Evolutionary conservation across 306 rosid species (phyloP).

Genomic region (Sphenostylis stenocarpa): DNA sequence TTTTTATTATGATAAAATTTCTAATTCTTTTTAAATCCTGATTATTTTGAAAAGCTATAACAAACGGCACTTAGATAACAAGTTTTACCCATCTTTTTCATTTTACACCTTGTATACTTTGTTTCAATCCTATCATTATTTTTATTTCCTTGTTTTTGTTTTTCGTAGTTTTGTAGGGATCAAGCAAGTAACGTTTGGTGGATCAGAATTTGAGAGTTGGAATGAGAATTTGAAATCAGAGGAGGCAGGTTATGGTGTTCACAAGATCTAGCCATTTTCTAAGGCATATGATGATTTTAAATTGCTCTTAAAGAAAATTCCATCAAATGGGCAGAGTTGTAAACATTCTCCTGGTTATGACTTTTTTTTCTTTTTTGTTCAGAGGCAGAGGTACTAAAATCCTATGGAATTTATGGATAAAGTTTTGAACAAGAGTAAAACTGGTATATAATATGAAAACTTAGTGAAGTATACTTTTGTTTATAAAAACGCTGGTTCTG

Average conservation of each 20-base stretch:
- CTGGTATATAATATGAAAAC: neutral
- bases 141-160: neutral
- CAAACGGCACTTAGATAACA: neutral
- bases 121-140: neutral
- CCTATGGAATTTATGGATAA: neutral
- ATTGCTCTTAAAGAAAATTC: neutral
- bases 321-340: neutral
- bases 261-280: slow-evolving; percentile 55
- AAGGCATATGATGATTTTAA: neutral
- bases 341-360: neutral
- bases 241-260: slow-evolving; percentile 69
- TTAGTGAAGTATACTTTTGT: neutral
- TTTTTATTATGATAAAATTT: too few relatives aligned
- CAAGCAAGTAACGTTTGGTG: slow-evolving; percentile 85
- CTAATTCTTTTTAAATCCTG: too few relatives aligned
- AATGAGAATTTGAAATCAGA: slow-evolving; percentile 78
- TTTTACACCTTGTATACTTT: neutral
- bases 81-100: neutral
- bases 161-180: slow-evolving; percentile 69
- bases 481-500: neutral
- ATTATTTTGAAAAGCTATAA: too few relatives aligned
- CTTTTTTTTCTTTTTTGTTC: neutral
- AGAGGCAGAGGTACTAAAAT: neutral
- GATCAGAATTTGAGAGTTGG: slow-evolving; percentile 82
- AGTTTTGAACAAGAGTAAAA: neutral